Evolutionary conservation across 768 basidiomycete genomes (phyloP).

Genomic region (Boletus edulis): DNA sequence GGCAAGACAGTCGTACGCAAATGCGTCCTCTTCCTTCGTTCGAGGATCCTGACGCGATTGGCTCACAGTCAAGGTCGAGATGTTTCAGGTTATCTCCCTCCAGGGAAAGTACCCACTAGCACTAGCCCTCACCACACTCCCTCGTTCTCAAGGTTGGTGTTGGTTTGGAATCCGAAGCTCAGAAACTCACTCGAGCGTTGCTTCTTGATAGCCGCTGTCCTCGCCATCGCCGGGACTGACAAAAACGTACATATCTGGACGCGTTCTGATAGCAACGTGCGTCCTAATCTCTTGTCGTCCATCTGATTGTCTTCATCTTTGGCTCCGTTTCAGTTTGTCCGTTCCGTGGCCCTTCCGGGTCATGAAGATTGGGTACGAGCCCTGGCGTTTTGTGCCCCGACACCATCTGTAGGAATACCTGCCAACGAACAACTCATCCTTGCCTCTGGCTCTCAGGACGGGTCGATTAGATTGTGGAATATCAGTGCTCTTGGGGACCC

Average conservation of each 20-base stretch:
- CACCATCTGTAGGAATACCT: slow-evolving; percentile 13
- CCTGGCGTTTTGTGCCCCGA: slow-evolving; percentile 59
- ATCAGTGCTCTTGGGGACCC: slow-evolving; percentile 49
- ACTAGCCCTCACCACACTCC: slow-evolving; percentile 61
- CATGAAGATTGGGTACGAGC: slow-evolving; percentile 96
- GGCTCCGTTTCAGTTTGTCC: slow-evolving; percentile 47
- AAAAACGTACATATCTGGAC: slow-evolving; percentile 76
- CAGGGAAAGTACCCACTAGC: slow-evolving; percentile 75
- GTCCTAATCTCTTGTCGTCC: slow-evolving; percentile 16
- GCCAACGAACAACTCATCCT: slow-evolving; percentile 54
- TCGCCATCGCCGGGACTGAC: slow-evolving; percentile 88
- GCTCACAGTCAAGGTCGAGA: slow-evolving; percentile 35
- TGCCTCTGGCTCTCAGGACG: slow-evolving; percentile 95
- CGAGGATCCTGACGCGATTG: slow-evolving; percentile 3
- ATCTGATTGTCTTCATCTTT: not conserved
- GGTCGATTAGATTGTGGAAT: slow-evolving; percentile 90
- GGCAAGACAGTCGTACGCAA: slow-evolving; percentile 30
- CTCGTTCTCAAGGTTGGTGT: slow-evolving; percentile 58
- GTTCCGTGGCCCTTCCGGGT: slow-evolving; percentile 61
- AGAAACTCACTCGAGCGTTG: not conserved
- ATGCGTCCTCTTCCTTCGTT: not conserved
- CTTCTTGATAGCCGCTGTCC: slow-evolving; percentile 48
- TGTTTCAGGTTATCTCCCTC: slow-evolving; percentile 60
- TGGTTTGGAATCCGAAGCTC: slow-evolving; percentile 8
- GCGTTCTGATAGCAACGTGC: slow-evolving; percentile 55